Conservation (phyloP, 176 grass and related monocot species). For the Musa itinerans region DNA sequence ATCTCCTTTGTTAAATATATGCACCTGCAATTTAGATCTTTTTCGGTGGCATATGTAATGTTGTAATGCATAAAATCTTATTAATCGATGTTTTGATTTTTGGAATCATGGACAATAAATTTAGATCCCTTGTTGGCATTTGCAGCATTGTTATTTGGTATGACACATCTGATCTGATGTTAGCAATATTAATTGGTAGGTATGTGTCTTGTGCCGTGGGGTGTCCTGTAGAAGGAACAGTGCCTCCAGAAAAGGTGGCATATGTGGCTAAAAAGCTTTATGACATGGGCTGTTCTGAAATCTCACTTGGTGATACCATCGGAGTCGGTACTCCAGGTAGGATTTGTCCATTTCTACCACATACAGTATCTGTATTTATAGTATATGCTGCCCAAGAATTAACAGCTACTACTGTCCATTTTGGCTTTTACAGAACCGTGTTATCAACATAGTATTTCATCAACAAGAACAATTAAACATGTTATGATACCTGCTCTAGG, state of each 20-base stretch:
- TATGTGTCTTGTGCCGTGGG: conserved; percentile 62
- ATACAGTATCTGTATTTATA: background rate
- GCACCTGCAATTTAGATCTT: no score
- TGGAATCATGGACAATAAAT: no score
- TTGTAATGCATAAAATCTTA: no score
- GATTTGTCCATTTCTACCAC: background rate
- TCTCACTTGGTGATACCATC: conserved; percentile 93
- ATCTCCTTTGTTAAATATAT: no score
- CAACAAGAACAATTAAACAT: no score
- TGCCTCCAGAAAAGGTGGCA: conserved; percentile 61
- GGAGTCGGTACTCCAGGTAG: conserved; percentile 93
- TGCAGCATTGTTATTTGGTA: background rate
- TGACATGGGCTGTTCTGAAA: conserved; percentile 83
- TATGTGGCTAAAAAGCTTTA: conserved; percentile 79
- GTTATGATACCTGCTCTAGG: background rate
- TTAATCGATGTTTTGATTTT: no score
- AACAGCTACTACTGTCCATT: no score
- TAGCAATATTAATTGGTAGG: conserved; percentile 14
- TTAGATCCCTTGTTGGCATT: background rate
- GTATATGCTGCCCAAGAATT: no score
- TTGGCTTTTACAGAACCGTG: no score
- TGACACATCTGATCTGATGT: background rate
- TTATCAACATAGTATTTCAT: no score
- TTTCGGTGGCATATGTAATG: no score
- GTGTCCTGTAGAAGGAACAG: conserved; percentile 58